Evolutionary conservation across 768 basidiomycete genomes (phyloP), one percentile per base, ranked within the genome.

Genomic region (Boletus pseudopeckii): DNA sequence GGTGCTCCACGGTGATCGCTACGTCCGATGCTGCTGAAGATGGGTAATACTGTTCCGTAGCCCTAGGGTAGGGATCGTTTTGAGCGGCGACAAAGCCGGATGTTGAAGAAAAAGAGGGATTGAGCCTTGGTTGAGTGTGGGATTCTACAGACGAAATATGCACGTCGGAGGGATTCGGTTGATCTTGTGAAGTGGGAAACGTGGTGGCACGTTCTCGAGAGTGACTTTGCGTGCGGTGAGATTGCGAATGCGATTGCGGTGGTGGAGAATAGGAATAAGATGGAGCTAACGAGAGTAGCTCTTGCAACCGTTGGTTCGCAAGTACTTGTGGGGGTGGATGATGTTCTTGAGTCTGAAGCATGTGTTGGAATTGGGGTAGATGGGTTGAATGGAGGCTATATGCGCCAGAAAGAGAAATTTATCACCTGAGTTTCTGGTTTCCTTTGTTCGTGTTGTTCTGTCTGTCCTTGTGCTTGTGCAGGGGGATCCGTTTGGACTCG

Each of bases 291-390:
- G 64, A 59, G 18, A 67, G 64, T 20, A 67, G 26, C n/a, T 67
- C 57, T 33, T 66, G 66, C 4, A 68, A 30, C 0, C 66, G 66
- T 45, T 59, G 64, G 17, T 47, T 64, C 9, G 58, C 41, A 7
- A 67, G 50, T 3, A 48, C 58, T 41, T 54, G 59, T 5, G 54
- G 6, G 5, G 46, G 26, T n/a, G 28, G 26, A 37, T 5, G 52
- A 7, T 28, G 52, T 14, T 55, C 49, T 43, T 34, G 55, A 28
- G 30, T 20, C 46, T 56, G 45, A 42, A 22, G 5, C 2, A 30
- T 6, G 17, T 6, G 15, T 46, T 6, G 37, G 33, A 37, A 4
- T n/a, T n/a, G n/a, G n/a, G n/a, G n/a, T n/a, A n/a, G n/a, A n/a
- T n/a, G 11, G 15, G 14, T 14, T n/a, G 15, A 33, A 33, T 5